Evolutionary conservation across 1,139 yeast genomes (phyloP).

Genomic region (Oligophagozyma castellii): DNA sequence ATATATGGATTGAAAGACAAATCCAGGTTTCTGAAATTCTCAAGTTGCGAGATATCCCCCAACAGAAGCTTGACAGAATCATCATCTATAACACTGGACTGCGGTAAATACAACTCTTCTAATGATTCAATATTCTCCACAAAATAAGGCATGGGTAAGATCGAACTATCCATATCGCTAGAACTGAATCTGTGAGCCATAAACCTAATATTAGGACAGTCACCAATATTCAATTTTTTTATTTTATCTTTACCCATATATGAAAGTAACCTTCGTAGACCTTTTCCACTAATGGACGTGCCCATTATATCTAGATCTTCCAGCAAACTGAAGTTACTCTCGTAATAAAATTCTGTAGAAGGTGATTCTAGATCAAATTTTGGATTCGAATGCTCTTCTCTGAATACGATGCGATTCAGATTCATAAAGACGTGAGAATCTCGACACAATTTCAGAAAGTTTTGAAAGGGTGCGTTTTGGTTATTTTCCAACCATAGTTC

Average conservation of each 20-base stretch:
- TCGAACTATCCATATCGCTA: constrained; percentile 4
- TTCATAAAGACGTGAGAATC: constrained; percentile 8
- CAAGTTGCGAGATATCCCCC: constrained; percentile 7
- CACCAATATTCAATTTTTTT: constrained; percentile 16
- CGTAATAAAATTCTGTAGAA: constrained; percentile 5
- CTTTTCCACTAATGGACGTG: constrained; percentile 17
- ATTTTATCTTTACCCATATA: constrained; percentile 7
- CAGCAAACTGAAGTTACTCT: constrained; percentile 10
- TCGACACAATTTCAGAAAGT: constrained; percentile 10
- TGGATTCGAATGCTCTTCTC: constrained; percentile 13
- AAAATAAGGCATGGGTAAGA: constrained; percentile 7
- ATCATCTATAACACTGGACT: constrained; percentile 15
- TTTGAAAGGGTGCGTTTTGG: constrained; percentile 9
- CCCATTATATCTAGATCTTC: constrained; percentile 19
- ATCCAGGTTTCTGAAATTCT: constrained; percentile 14
- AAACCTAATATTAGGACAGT: constrained; percentile 17
- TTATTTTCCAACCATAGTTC: constrained; percentile 23
- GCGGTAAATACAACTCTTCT: constrained; percentile 16
- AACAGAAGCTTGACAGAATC: constrained; percentile 9
- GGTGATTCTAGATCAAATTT: constrained; percentile 7
- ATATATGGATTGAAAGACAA: constrained; percentile 19
- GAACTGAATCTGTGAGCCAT: constrained; percentile 4
- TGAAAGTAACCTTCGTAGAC: constrained; percentile 9
- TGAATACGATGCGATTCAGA: constrained; percentile 15
- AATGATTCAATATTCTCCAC: constrained; percentile 8